These are phyloP conservation scores for Boechera stricta DNA, from an alignment of 345 rosid genomes.

Conservation along the genomic window DNA sequence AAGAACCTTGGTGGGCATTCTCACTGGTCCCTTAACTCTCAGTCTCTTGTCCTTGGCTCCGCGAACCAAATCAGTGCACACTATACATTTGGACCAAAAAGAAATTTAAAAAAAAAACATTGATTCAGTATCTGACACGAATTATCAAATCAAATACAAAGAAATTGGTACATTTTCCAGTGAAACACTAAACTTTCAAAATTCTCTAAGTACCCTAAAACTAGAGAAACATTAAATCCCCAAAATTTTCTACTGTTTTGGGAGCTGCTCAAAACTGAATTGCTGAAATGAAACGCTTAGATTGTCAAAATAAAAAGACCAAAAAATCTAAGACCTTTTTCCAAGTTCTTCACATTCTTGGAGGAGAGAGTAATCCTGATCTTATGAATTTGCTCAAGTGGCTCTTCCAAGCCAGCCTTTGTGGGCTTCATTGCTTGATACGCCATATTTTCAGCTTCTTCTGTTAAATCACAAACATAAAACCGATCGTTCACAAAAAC, in stretches of 20 bases:
- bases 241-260: too few species aligned
- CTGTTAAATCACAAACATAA: neutral
- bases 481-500: neutral
- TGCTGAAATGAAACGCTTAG: neutral
- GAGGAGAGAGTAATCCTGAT: constrained; percentile 85
- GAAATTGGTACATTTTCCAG: neutral
- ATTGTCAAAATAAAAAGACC: neutral
- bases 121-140: neutral
- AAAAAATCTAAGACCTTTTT: constrained; percentile 54
- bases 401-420: constrained; percentile 72
- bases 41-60: constrained; percentile 55
- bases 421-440: constrained; percentile 56
- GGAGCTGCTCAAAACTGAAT: neutral
- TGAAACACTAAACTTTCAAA: neutral
- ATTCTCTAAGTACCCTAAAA: neutral
- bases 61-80: constrained; percentile 53
- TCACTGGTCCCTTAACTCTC: constrained; percentile 57
- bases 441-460: constrained; percentile 48
- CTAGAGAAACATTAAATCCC: too few species aligned
- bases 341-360: constrained; percentile 80
- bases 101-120: neutral
- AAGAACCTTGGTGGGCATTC: constrained; percentile 59
- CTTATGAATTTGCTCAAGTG: constrained; percentile 73
- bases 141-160: neutral
- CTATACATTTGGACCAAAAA: constrained; percentile 22